phyloP scores from a whole-genome alignment of 1,284 basidiomycete genomes.

The Cryptococcus depauperatus region DNA sequence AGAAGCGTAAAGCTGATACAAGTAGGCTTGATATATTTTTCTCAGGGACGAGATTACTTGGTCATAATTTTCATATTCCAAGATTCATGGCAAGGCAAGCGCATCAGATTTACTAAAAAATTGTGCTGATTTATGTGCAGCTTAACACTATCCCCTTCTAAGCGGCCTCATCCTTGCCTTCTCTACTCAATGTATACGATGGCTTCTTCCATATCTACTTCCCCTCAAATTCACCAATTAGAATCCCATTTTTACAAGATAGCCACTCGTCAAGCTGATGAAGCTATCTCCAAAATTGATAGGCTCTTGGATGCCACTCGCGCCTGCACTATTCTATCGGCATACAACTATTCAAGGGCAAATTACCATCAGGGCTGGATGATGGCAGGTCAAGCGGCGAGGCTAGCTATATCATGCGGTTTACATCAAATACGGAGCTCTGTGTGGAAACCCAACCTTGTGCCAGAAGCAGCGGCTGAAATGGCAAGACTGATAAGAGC shows the following conservation, averaged over 20 bases:
- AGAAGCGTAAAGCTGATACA: conserved; percentile 1
- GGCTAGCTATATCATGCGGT: conserved; percentile 32
- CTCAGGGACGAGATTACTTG: conserved; percentile 24
- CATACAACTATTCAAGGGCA: conserved; percentile 32
- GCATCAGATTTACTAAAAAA: conserved; percentile 16
- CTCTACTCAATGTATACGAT: conserved; percentile 38
- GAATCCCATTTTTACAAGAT: conserved; percentile 33
- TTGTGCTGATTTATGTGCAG: conserved; percentile 31
- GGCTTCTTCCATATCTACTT: conserved; percentile 26
- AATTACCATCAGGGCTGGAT: conserved; percentile 35
- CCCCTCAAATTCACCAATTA: conserved; percentile 23
- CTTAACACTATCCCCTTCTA: conserved; percentile 24
- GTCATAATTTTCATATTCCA: conserved; percentile 32
- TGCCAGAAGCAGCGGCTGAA: conserved; percentile 14
- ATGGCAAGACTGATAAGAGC: conserved; percentile 26
- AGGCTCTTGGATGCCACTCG: conserved; percentile 30
- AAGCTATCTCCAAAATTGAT: conserved; percentile 22
- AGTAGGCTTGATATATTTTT: conserved; percentile 34
- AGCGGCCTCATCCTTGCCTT: conserved; percentile 36
- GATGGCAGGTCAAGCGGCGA: conserved; percentile 27
- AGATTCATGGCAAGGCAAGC: conserved; percentile 34
- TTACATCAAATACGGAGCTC: conserved; percentile 31
- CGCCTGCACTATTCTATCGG: conserved; percentile 30
- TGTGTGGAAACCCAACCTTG: conserved; percentile 16
- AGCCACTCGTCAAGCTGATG: conserved; percentile 24